Percentiles rank a stretch among this genome's conserved stretches.
Conservation (phyloP, 1,139 yeast species). For the Kodamaea alishanica region DNA sequence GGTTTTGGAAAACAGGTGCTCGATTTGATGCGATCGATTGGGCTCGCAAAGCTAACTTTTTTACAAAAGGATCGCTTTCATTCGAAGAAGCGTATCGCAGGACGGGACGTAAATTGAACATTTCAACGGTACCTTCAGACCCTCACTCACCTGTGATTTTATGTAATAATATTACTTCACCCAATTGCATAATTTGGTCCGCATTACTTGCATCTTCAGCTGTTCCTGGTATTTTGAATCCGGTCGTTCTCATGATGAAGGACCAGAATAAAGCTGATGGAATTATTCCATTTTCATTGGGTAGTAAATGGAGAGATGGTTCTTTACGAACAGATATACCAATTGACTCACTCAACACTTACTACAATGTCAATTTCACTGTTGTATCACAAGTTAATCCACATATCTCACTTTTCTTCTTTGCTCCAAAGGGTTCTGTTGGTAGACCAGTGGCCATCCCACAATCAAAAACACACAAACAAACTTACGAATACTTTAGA, state of each 20-base stretch:
- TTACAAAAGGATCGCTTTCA: slow-evolving; percentile 69
- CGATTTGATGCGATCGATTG: slow-evolving; percentile 71
- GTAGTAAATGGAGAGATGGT: slow-evolving; percentile 75
- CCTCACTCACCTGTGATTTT: slow-evolving; percentile 79
- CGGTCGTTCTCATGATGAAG: slow-evolving; percentile 77
- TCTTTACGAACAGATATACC: slow-evolving; percentile 72
- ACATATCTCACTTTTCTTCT: slow-evolving; percentile 71
- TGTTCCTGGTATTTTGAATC: slow-evolving; percentile 80
- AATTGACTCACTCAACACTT: slow-evolving; percentile 63
- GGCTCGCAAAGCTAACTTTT: slow-evolving; percentile 68
- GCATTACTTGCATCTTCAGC: slow-evolving; percentile 75
- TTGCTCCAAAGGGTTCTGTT: slow-evolving; percentile 77
- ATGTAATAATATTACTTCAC: slow-evolving; percentile 74
- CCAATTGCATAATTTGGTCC: slow-evolving; percentile 82
- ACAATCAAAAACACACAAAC: slow-evolving; percentile 43
- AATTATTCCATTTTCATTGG: slow-evolving; percentile 67
- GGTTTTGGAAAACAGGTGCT: slow-evolving; percentile 77
- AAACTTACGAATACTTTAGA: slow-evolving; percentile 47
- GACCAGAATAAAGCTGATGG: slow-evolving; percentile 33
- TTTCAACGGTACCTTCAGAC: slow-evolving; percentile 78
- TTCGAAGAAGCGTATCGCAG: slow-evolving; percentile 65
- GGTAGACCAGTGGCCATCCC: slow-evolving; percentile 68
- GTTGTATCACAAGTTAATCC: slow-evolving; percentile 83
- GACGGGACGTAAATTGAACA: slow-evolving; percentile 69
- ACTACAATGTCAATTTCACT: slow-evolving; percentile 72